Evolutionary conservation across 2,329 filamentous ascomycete genomes (phyloP), one percentile per base, ranked within the genome.

Genomic region (Hypoxylon sp.): DNA sequence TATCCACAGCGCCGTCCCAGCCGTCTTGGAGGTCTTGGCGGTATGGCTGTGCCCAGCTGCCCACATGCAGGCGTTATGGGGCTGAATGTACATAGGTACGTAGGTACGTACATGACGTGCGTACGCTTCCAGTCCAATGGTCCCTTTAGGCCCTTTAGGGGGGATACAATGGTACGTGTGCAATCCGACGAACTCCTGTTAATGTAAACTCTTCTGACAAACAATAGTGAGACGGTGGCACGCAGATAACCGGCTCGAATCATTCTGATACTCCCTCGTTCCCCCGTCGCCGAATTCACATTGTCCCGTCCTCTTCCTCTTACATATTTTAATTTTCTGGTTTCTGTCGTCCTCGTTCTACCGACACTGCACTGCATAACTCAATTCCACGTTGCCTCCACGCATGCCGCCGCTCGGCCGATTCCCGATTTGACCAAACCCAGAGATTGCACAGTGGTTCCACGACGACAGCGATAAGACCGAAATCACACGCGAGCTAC

Each of bases 131-230:
- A n/a, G 59, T 43, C 34, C 16, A 43, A 30, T 45, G 46, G 51
- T 61, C 52, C 57, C 57, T 65, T 64, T 62, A 62, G 48, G 48
- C 29, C 29, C 29, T 16, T 7, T 21, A 19, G 53, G 59, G 63
- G 50, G 61, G 37, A 57, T 51, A 55, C 66, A 68, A 68, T 68
- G 62, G 66, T 66, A 68, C 66, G 66, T 68, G 63, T 68, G 63
- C 66, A 68, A 66, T 68, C 62, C 52, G 9, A 65, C 41, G 55
- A 66, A 63, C 61, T 65, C 60, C 66, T 61, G 47, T 65, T 39
- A 68, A 62, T 63, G 62, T 69, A 48, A 67, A 57, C 45, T 61
- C 43, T 55, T 61, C 55, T 61, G 34, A 58, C 64, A 63, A 64
- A 67, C 61, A 51, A 48, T 47, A 60, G 34, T 56, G 54, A 65